These are phyloP conservation scores for Butyriboletus loyo DNA, from an alignment of 768 basidiomycete species.

Conservation along the genomic window DNA sequence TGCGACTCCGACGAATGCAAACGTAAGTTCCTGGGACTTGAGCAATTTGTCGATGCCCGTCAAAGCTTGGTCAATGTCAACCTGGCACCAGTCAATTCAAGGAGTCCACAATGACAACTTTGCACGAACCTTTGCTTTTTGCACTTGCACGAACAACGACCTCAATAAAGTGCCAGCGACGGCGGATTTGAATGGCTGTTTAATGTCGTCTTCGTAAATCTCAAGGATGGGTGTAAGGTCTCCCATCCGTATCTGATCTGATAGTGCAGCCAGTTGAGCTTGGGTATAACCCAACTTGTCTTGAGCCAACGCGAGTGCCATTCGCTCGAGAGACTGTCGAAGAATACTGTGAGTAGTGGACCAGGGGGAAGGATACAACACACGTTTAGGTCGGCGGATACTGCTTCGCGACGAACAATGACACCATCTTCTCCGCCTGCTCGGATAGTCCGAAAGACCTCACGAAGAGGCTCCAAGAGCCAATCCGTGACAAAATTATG, in stretches of 20 bases:
- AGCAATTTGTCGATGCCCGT: conserved; percentile 91
- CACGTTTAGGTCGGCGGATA: conserved; percentile 83
- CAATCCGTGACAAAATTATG: conserved; percentile 76
- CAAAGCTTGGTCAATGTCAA: conserved; percentile 88
- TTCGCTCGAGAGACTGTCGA: conserved; percentile 84
- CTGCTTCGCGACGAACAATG: conserved; percentile 77
- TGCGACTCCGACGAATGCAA: conserved; percentile 95
- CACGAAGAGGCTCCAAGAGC: conserved; percentile 83
- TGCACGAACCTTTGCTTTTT: conserved; percentile 80
- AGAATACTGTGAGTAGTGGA: neutral
- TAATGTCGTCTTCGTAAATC: conserved; percentile 91
- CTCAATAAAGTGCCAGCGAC: conserved; percentile 78
- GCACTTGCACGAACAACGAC: conserved; percentile 86
- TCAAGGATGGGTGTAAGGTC: conserved; percentile 85
- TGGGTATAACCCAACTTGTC: conserved; percentile 72
- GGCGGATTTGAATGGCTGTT: conserved; percentile 78
- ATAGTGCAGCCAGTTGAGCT: conserved; percentile 62
- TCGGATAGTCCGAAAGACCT: conserved; percentile 78
- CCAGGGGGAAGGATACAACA: conserved; percentile 14
- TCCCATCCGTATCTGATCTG: conserved; percentile 65
- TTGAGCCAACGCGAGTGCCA: conserved; percentile 80
- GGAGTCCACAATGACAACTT: neutral
- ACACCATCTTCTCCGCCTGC: conserved; percentile 72
- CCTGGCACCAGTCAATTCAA: conserved; percentile 41
- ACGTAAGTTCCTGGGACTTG: conserved; percentile 91